Evolutionary conservation across 352 stramenopile genomes (phyloP), one percentile per base, ranked within the genome.

Genomic region (Phytophthora foliorum): DNA sequence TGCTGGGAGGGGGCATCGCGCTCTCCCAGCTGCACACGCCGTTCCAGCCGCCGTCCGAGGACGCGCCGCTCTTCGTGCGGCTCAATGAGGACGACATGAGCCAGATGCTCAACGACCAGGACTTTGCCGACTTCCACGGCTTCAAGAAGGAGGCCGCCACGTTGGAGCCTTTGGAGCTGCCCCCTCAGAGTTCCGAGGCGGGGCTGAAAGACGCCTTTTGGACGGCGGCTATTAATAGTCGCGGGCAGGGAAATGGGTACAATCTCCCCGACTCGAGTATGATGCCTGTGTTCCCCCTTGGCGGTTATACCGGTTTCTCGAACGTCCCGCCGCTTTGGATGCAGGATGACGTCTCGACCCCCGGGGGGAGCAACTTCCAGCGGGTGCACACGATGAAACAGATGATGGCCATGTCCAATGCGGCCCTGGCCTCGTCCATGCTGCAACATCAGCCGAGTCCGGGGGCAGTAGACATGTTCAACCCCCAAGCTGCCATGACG

Each of bases 51-150:
- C 38, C 62, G 9, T 24, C 59, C 13, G 56, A 76, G 0, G 71
- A 82, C 46, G 24, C 69, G 29, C 66, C 67, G 31, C 56, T 75
- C 4, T 74, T 72, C 44, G 72, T 72, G 31, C 69, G 74, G 0
- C 55, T 80, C 2, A 19, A 74, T n/a, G 82, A 88, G 38, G 80
- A 87, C 54, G 77, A 82, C 31, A 70, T 80, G 45, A 70, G 57
- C 0, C 75, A 87, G 32, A 69, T 90, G 36, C 63, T 90, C 4
- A 75, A 55, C 21, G 75, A 84, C 4, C 75, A 86, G 14, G 77
- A 86, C 32, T 86, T 86, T 34, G 50, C 68, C 1, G 77, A 84
- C 14, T 67, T 73, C 16, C 63, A 63, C 6, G 31, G 42, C 52
- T 57, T 65, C 29, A 72, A 71, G 42, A 72, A 77, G 42, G 56